Percentiles rank a stretch among this genome's conserved stretches.
Conservation (phyloP, 1,139 yeast species). For the Fermentozyma sake region DNA sequence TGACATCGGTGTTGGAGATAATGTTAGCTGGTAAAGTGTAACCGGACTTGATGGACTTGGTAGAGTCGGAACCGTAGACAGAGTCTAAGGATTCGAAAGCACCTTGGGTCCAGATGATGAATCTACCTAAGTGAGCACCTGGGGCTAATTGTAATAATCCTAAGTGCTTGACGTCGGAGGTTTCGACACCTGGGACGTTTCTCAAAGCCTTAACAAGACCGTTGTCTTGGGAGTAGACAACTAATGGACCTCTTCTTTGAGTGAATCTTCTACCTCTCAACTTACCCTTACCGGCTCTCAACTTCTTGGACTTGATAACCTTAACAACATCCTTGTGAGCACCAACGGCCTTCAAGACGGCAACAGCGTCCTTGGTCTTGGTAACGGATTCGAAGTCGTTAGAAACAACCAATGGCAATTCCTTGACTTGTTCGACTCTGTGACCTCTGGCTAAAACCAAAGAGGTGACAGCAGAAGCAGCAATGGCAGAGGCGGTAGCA, state of each 20-base stretch:
- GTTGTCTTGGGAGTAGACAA: conserved; percentile 96
- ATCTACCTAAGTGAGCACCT: conserved; percentile 99
- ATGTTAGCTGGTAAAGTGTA: conserved; percentile 93
- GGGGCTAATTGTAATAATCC: conserved; percentile 99
- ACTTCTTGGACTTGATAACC: conserved; percentile 97
- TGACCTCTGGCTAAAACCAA: conserved; percentile 99
- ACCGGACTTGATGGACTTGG: conserved; percentile 81
- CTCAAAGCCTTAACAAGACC: conserved; percentile 98
- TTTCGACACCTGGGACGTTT: conserved; percentile 99
- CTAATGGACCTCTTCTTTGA: conserved; percentile 99
- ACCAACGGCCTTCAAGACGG: conserved; percentile 96
- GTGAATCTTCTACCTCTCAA: conserved; percentile 99
- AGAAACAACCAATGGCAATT: conserved; percentile 97
- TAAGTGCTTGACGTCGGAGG: conserved; percentile 87
- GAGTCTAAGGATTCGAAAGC: conserved; percentile 97
- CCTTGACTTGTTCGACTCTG: conserved; percentile 98
- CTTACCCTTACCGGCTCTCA: conserved; percentile 99
- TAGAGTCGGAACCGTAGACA: conserved; percentile 93
- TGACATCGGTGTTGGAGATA: conserved; percentile 91
- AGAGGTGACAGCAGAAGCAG: conserved; percentile 98
- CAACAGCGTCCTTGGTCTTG: conserved; percentile 99
- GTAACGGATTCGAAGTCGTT: conserved; percentile 87
- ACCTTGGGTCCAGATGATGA: conserved; percentile 98
- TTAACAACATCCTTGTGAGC: conserved; percentile 98
- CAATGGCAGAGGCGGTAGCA: conserved; percentile 99